A percentile compares a stretch with the other conserved stretches of the same genome.
Conservation (phyloP, 2,329 filamentous ascomycete genomes). For the Aspergillus hortae region DNA sequence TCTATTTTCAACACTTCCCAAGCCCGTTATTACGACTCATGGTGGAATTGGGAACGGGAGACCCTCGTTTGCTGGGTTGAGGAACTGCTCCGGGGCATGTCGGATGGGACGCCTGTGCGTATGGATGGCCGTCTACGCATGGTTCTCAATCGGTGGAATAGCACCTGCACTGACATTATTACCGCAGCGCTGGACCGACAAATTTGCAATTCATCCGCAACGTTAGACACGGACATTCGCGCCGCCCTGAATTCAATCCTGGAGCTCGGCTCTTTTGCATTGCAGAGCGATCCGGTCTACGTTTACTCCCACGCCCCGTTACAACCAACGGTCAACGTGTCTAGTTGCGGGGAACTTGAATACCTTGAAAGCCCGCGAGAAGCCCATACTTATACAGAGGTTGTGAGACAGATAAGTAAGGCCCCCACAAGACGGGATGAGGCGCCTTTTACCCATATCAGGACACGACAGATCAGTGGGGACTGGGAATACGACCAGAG, state of each 20-base stretch:
- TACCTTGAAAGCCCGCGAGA: constrained; percentile 10
- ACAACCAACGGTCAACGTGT: constrained; percentile 9
- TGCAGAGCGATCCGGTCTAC: constrained; percentile 8
- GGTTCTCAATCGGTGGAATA: constrained; percentile 16
- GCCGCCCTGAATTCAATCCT: constrained; percentile 5
- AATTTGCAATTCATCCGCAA: background rate
- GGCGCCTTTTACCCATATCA: constrained; percentile 17
- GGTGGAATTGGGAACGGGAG: constrained; percentile 35
- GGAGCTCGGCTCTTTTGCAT: constrained; percentile 1
- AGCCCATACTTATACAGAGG: constrained; percentile 5
- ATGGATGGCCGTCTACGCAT: constrained; percentile 5
- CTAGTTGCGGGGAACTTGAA: constrained; percentile 3
- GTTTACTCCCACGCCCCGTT: constrained; percentile 9
- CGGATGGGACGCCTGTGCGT: background rate
- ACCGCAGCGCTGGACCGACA: background rate
- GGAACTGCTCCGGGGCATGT: background rate
- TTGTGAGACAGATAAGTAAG: background rate
- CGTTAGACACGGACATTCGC: background rate
- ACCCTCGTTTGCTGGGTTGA: constrained; percentile 16
- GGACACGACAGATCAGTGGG: constrained; percentile 8
- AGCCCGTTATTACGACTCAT: constrained; percentile 30
- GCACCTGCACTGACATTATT: constrained; percentile 12
- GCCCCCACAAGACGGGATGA: background rate
- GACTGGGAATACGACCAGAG: constrained; percentile 17
- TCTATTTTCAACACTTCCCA: constrained; percentile 28